Base-by-base conservation (phyloP, 441 rosid genomes). In the Brassica hybrid region DNA sequence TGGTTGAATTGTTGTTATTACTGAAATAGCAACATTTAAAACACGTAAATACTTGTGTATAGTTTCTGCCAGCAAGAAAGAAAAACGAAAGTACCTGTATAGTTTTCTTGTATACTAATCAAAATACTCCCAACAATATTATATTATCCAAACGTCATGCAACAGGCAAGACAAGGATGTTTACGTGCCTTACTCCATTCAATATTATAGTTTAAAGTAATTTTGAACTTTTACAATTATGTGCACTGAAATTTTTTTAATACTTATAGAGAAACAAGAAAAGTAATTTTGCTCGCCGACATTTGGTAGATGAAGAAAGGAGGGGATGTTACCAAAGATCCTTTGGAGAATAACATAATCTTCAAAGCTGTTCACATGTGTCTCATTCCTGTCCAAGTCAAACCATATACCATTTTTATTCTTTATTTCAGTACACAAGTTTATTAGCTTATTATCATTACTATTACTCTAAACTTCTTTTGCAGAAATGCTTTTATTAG, bases 341-440 rank as follows among this genome's bases (percentile, higher is more conserved):
- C 65, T 69, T 45, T 16, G 45, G 65, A 65, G 67, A 74, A 75
- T 64, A 70, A 75, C 79, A 75, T 58, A 80, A 75, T 70, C 79
- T 70, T 68, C 70, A 43, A 79, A 74, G 79, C 76, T 65, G n/a
- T 10, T 80, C 76, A 75, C 76, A 80, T 75, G 79, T 80, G 76
- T 79, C 79, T 64, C 8, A 75, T 59, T 59, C 83, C 10, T 71
- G 73, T 80, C 79, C 76, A 70, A 80, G 83, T 80, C 83, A 80
- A 75, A 75, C 65, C 73, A 58, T 79, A 62, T 64, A 43, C 61
- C 8, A 63, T 69, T 36, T 19, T 43, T 30, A 2, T 54, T 54
- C 4, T 30, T 61, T 66, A 61, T 59, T n/a, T 36, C n/a, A 9
- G 19, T 4, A 21, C 4, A 6, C 1, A 58, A 6, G 1, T 30